phyloP scores from a whole-genome alignment of 805 yeast species.

The Candida insectorum region DNA sequence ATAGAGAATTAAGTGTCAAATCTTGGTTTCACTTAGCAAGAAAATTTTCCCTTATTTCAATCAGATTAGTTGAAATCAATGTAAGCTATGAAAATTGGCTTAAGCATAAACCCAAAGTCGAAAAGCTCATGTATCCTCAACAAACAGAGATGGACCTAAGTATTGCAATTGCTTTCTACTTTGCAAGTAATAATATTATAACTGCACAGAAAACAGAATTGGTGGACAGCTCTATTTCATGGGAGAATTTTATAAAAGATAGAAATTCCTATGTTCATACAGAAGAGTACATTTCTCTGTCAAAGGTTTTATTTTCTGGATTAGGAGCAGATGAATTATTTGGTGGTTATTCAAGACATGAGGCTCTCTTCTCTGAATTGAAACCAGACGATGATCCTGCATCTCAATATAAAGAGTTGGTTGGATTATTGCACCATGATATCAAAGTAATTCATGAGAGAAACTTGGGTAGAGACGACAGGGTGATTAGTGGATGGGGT shows the following conservation, averaged over 20 bases:
- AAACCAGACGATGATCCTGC: conserved; percentile 13
- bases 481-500: conserved; percentile 83
- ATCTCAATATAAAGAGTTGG: conserved; percentile 38
- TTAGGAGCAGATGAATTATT: conserved; percentile 96
- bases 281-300: conserved; percentile 43
- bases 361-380: conserved; percentile 39
- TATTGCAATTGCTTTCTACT: conserved; percentile 92
- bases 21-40: conserved; percentile 54
- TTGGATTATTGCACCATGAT: conserved; percentile 63
- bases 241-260: conserved; percentile 15
- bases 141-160: conserved; percentile 93
- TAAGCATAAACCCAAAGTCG: conserved; percentile 47
- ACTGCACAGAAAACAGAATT: conserved; percentile 9
- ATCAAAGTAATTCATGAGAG: conserved; percentile 71
- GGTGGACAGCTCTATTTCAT: conserved; percentile 13
- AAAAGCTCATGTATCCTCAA: conserved; percentile 73
- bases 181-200: conserved; percentile 64
- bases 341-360: conserved; percentile 93
- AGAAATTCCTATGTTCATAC: conserved; percentile 1
- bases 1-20: conserved; percentile 66
- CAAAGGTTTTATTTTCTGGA: conserved; percentile 82
- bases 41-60: conserved; percentile 32
- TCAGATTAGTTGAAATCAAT: conserved; percentile 65
- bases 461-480: conserved; percentile 88
- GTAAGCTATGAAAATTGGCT: conserved; percentile 69